These are phyloP conservation scores for Arabidopsis lyrata DNA, from an alignment of 441 rosid genomes.

Conservation along the genomic window DNA sequence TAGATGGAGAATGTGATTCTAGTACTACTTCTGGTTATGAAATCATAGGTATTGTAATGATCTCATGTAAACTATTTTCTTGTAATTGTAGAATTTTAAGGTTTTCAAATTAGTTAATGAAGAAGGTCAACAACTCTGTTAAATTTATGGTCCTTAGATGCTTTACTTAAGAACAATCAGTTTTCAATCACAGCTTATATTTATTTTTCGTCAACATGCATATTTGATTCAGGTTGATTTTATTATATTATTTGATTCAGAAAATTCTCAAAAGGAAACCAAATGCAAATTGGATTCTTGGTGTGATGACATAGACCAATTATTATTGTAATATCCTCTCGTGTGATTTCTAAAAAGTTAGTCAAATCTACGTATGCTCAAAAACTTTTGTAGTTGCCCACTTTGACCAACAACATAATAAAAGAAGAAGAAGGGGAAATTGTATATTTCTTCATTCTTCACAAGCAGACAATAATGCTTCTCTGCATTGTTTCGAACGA, in stretches of 20 bases:
- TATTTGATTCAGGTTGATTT: too few species aligned
- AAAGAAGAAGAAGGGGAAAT: background rate
- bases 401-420: slow-evolving; percentile 28
- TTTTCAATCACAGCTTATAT: too few species aligned
- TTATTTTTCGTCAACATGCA: too few species aligned
- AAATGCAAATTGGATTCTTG: slow-evolving; percentile 33
- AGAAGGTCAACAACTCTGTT: slow-evolving; percentile 2
- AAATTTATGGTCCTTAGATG: background rate
- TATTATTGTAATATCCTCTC: background rate
- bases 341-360: slow-evolving; percentile 22
- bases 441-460: background rate
- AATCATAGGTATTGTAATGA: slow-evolving; percentile 25
- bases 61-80: slow-evolving; percentile 36
- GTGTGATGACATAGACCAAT: background rate
- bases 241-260: too few species aligned
- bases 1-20: slow-evolving; percentile 23
- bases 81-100: slow-evolving; percentile 38
- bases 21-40: slow-evolving; percentile 7
- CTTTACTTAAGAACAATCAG: too few species aligned
- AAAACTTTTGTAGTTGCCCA: slow-evolving; percentile 31
- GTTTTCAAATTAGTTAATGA: slow-evolving; percentile 22
- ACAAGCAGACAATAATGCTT: slow-evolving; percentile 30
- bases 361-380: slow-evolving; percentile 36
- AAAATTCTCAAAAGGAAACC: slow-evolving; percentile 1
- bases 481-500: background rate